A percentile compares a stretch with the other conserved stretches of the same genome.
Evolutionary conservation across 176 grass and related monocot genomes (phyloP).

Genomic region (Poa pratensis): DNA sequence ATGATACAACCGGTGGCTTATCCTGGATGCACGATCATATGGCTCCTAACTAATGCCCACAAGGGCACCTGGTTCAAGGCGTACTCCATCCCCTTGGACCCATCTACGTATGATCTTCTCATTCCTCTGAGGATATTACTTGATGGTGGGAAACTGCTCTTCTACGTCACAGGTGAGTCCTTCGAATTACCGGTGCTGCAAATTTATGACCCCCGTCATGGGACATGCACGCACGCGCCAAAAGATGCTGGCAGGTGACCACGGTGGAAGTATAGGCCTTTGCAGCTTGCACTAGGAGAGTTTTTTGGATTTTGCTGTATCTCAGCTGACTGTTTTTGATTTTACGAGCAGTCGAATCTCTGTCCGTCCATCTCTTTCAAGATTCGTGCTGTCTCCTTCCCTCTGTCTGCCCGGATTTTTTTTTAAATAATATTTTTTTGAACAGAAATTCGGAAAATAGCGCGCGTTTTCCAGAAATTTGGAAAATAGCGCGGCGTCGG

Average conservation of each 20-base stretch:
- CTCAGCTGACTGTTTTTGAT: too few relatives aligned
- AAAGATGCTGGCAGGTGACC: background rate
- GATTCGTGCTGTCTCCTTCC: too few relatives aligned
- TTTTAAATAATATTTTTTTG: too few relatives aligned
- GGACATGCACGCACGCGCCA: background rate
- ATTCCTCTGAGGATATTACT: background rate
- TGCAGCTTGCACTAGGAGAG: background rate
- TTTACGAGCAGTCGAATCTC: too few relatives aligned
- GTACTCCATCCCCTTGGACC: background rate
- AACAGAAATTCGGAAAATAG: too few relatives aligned
- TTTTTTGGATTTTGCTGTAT: too few relatives aligned
- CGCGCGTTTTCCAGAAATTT: too few relatives aligned
- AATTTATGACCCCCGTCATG: background rate
- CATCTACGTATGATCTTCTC: background rate
- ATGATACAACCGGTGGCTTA: background rate
- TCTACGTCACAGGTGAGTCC: background rate
- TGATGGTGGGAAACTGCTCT: background rate
- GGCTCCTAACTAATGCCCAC: background rate
- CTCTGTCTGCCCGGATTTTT: too few relatives aligned
- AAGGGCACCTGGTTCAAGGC: background rate
- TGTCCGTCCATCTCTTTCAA: too few relatives aligned
- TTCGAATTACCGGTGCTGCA: background rate
- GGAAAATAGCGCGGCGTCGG: too few relatives aligned
- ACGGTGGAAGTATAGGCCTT: background rate
- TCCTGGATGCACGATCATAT: background rate